Conservation (phyloP, 2,329 filamentous ascomycete genomes). For the Nannizzia gypsea region DNA sequence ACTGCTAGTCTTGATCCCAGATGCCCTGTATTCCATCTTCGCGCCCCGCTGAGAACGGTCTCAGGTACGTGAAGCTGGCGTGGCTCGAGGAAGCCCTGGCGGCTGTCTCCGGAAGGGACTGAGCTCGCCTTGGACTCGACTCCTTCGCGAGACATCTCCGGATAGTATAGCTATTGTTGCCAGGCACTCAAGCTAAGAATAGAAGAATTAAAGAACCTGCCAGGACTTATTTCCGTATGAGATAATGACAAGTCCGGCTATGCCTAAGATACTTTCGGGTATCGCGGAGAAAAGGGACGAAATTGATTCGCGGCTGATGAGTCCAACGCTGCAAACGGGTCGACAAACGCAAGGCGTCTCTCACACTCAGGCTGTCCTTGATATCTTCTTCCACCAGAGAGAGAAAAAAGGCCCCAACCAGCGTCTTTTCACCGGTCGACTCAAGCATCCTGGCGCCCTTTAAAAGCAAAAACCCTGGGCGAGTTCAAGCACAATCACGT, state of each 20-base stretch:
- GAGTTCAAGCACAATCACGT: not conserved
- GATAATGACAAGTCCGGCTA: not conserved
- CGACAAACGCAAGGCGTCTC: not conserved
- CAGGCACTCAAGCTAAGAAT: not conserved
- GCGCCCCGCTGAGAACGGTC: not conserved
- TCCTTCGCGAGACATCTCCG: not conserved
- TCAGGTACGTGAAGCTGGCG: constrained; percentile 6
- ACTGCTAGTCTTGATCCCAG: constrained; percentile 54
- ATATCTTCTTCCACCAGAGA: not conserved
- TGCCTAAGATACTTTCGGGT: not conserved
- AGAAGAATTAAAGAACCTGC: not conserved
- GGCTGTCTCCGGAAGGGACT: not conserved
- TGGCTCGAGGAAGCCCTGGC: constrained; percentile 7
- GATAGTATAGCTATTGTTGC: not conserved
- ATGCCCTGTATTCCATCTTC: constrained; percentile 63
- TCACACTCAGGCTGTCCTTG: not conserved
- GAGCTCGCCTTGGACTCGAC: not conserved
- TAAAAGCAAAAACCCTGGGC: not conserved
- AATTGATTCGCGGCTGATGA: not conserved
- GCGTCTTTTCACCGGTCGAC: not conserved
- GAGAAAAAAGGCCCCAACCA: not conserved
- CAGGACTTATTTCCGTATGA: not conserved
- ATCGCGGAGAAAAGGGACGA: not conserved
- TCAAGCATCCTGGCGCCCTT: not conserved
- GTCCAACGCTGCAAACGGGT: not conserved